phyloP scores from a whole-genome alignment of 306 rosid species.

The Ziziphus jujuba region DNA sequence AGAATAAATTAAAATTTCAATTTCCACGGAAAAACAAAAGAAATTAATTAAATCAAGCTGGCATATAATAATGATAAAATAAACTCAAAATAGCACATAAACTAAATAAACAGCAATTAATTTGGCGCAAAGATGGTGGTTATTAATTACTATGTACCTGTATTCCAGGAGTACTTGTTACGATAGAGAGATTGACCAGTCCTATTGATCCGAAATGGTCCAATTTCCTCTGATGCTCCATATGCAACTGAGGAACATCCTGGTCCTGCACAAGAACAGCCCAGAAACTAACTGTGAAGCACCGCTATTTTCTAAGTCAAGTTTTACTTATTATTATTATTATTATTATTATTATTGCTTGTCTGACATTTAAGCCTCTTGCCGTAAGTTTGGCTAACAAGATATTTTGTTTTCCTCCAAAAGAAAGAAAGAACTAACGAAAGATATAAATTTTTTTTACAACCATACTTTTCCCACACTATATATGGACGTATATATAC shows the following conservation, averaged over 20 bases:
- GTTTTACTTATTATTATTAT: too few species aligned
- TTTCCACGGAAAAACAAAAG: not conserved
- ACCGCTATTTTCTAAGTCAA: too few species aligned
- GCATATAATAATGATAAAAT: too few species aligned
- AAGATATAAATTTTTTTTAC: too few species aligned
- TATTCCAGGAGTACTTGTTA: slow-evolving; percentile 69
- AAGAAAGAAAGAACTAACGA: too few species aligned
- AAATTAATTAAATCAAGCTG: not conserved
- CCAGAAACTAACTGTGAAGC: not conserved
- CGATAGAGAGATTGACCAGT: slow-evolving; percentile 66
- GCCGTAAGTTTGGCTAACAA: too few species aligned
- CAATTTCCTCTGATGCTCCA: slow-evolving; percentile 94
- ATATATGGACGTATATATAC: too few species aligned
- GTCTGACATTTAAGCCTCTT: too few species aligned
- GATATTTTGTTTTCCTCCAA: too few species aligned
- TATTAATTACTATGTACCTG: slow-evolving; percentile 36
- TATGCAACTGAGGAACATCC: slow-evolving; percentile 89
- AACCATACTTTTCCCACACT: too few species aligned
- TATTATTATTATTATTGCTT: too few species aligned
- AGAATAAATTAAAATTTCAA: not conserved
- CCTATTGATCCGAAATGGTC: slow-evolving; percentile 70
- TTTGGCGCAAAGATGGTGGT: not conserved
- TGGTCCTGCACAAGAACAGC: slow-evolving; percentile 56
- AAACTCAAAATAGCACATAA: too few species aligned
- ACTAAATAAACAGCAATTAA: not conserved